Percentiles rank a stretch among this genome's conserved stretches.
These are phyloP conservation scores for Podaxis sp. DNA, from an alignment of 768 basidiomycete genomes.

Conservation along the genomic window DNA sequence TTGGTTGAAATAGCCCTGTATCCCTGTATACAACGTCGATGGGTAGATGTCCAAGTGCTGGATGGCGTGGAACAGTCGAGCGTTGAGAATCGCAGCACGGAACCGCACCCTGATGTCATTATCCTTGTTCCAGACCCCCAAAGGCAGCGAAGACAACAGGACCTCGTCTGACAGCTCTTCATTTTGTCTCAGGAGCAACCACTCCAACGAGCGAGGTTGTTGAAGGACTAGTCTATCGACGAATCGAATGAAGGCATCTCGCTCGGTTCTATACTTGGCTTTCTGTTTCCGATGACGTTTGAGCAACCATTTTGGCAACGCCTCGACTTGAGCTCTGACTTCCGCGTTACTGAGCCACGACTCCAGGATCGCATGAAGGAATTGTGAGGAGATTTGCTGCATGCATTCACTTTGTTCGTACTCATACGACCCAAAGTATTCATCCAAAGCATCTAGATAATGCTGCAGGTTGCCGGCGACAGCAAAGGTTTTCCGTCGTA, in stretches of 20 bases:
- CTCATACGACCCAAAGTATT: conserved; percentile 52
- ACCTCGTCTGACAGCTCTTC: conserved; percentile 32
- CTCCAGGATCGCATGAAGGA: conserved; percentile 63
- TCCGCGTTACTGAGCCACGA: conserved; percentile 45
- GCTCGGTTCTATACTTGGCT: conserved; percentile 63
- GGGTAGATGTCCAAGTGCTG: conserved; percentile 31
- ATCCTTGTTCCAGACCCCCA: conserved; percentile 50
- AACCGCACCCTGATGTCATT: conserved; percentile 84
- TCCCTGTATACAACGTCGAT: conserved; percentile 42
- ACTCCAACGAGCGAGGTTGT: conserved; percentile 49
- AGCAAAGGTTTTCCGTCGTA: conserved; percentile 54
- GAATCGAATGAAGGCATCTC: conserved; percentile 65
- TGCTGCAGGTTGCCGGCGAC: conserved; percentile 50
- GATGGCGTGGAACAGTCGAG: conserved; percentile 51
- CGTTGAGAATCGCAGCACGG: conserved; percentile 61
- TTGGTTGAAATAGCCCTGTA: conserved; percentile 43
- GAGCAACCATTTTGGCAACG: conserved; percentile 58
- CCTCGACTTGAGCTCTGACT: conserved; percentile 20
- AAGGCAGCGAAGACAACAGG: conserved; percentile 50
- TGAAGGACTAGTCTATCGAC: conserved; percentile 59
- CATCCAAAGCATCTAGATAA: conserved; percentile 54
- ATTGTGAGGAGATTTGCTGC: conserved; percentile 53
- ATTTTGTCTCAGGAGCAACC: conserved; percentile 41
- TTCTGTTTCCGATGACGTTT: conserved; percentile 37
- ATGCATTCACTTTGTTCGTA: conserved; percentile 54